A percentile compares a stretch with the other conserved stretches of the same genome.
These are phyloP conservation scores for Aspergillus glaucus DNA, from an alignment of 2,329 filamentous ascomycete species.

Conservation along the genomic window DNA sequence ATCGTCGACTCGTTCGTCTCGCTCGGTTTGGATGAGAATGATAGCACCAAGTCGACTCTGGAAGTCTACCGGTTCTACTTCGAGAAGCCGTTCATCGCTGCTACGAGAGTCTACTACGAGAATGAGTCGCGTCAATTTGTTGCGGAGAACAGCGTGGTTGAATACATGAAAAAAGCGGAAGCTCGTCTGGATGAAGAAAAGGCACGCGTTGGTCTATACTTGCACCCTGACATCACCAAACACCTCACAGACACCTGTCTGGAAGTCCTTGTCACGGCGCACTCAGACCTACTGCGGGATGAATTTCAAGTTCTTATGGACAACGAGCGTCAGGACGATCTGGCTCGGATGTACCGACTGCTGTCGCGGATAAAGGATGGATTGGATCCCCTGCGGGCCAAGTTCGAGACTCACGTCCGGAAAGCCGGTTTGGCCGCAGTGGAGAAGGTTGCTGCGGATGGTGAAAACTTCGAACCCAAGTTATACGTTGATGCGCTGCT, in stretches of 20 bases:
- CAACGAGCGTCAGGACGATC: slow-evolving; percentile 89
- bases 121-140: slow-evolving; percentile 91
- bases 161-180: slow-evolving; percentile 99
- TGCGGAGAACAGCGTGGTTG: slow-evolving; percentile 92
- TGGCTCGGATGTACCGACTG: slow-evolving; percentile 92
- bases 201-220: slow-evolving; percentile 82
- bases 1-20: slow-evolving; percentile 97
- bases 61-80: slow-evolving; percentile 93
- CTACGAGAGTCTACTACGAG: slow-evolving; percentile 80
- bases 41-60: slow-evolving; percentile 86
- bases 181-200: slow-evolving; percentile 84
- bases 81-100: slow-evolving; percentile 81
- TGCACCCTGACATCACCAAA: slow-evolving; percentile 81
- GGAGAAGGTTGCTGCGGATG: slow-evolving; percentile 80
- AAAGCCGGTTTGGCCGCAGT: slow-evolving; percentile 84
- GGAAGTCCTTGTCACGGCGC: slow-evolving; percentile 79
- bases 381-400: slow-evolving; percentile 75
- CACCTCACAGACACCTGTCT: slow-evolving; percentile 84
- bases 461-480: slow-evolving; percentile 89
- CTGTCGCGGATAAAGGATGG: slow-evolving; percentile 85
- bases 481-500: slow-evolving; percentile 92
- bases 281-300: slow-evolving; percentile 78
- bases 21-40: slow-evolving; percentile 85
- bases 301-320: slow-evolving; percentile 94
- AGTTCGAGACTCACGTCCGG: slow-evolving; percentile 87